Evolutionary conservation across 2,329 filamentous ascomycete genomes (phyloP).

Genomic region (Orbilia javanica): DNA sequence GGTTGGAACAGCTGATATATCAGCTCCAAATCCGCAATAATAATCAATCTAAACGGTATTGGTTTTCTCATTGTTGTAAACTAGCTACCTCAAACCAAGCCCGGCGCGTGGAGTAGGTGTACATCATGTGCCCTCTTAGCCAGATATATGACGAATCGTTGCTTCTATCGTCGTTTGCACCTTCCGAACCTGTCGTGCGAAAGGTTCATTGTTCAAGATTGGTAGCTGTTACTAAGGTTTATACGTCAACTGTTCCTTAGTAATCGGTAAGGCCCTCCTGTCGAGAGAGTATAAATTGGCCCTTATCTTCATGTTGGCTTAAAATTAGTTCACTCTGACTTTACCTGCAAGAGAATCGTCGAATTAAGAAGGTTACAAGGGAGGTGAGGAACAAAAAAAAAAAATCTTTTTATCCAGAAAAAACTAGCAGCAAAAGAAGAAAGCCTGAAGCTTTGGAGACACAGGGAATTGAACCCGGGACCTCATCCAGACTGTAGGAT

Average conservation of each 20-base stretch:
- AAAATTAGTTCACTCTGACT: not conserved
- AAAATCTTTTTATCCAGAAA: not conserved
- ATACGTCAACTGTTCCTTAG: conserved; percentile 14
- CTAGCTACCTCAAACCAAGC: too few relatives aligned
- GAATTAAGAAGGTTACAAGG: not conserved
- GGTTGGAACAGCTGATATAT: too few relatives aligned
- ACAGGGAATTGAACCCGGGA: conserved; percentile 31
- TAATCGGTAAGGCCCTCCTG: conserved; percentile 3
- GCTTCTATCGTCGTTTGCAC: not conserved
- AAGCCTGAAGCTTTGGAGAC: conserved; percentile 24
- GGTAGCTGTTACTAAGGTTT: not conserved
- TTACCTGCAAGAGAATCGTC: not conserved
- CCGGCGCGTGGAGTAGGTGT: too few relatives aligned
- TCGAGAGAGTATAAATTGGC: not conserved
- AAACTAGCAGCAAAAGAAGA: conserved; percentile 7
- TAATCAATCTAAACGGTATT: too few relatives aligned
- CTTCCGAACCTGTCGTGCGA: conserved; percentile 31
- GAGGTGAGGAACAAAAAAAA: not conserved
- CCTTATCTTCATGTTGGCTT: not conserved
- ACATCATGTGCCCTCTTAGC: too few relatives aligned
- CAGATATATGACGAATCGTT: not conserved
- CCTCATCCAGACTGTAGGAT: conserved; percentile 24
- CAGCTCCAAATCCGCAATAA: too few relatives aligned
- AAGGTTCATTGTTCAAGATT: conserved; percentile 25
- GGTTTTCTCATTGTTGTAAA: too few relatives aligned